phyloP scores from a whole-genome alignment of 148 eudicot genomes.

The Chenopodium berlandieri region DNA sequence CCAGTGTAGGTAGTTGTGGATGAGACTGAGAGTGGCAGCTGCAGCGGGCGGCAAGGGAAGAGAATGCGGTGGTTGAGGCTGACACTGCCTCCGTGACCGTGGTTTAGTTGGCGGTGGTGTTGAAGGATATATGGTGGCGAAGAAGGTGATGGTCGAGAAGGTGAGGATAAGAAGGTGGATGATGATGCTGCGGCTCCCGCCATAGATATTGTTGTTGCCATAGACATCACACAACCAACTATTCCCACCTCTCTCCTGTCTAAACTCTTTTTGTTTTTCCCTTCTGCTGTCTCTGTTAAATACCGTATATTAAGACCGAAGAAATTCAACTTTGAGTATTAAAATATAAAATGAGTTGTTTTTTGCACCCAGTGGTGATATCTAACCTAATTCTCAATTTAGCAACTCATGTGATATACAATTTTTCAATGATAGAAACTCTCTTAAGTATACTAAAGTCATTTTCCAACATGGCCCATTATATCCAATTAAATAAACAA shows the following conservation, averaged over 20 bases:
- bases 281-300: no score
- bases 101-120: background rate
- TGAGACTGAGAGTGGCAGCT: background rate
- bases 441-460: no score
- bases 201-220: background rate
- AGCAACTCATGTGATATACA: no score
- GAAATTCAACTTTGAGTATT: no score
- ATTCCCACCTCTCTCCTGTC: background rate
- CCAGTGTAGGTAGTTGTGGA: background rate
- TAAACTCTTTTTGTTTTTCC: background rate
- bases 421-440: no score
- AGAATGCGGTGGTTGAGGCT: background rate
- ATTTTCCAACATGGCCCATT: no score
- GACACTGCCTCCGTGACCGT: no score
- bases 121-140: background rate
- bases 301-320: no score
- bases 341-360: no score
- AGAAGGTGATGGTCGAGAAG: background rate
- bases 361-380: no score
- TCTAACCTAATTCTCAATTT: no score
- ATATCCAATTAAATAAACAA: no score
- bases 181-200: background rate
- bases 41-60: background rate
- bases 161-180: background rate
- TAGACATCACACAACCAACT: background rate